A percentile compares a stretch with the other conserved stretches of the same genome.
phyloP scores from a whole-genome alignment of 768 basidiomycete genomes.

The Lactifluus rugatus region DNA sequence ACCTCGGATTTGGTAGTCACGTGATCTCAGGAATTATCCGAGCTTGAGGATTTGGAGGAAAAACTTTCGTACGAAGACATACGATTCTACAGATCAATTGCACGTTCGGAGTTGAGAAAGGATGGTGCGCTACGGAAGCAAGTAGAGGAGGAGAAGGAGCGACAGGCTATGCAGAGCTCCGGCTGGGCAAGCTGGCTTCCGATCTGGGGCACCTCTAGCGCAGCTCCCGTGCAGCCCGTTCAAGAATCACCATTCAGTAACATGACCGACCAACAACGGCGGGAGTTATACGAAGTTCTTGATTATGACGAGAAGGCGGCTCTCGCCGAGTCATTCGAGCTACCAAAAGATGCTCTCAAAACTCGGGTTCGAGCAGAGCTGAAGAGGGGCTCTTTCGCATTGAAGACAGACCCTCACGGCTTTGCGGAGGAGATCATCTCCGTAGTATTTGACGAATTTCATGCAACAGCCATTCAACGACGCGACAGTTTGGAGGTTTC shows the following conservation, averaged over 20 bases:
- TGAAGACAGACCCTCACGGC: slow-evolving; percentile 67
- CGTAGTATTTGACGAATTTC: slow-evolving; percentile 78
- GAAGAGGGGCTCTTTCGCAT: slow-evolving; percentile 77
- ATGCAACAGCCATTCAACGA: slow-evolving; percentile 75
- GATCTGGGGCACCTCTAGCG: slow-evolving; percentile 52
- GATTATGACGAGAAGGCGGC: slow-evolving; percentile 87
- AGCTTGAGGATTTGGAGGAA: slow-evolving; percentile 58
- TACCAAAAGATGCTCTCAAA: slow-evolving; percentile 73
- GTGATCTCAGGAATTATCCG: slow-evolving; percentile 37
- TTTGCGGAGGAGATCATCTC: slow-evolving; percentile 65
- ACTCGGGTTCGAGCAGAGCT: slow-evolving; percentile 66
- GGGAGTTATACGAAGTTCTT: slow-evolving; percentile 80
- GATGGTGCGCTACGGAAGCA: slow-evolving; percentile 63
- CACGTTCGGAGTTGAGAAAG: slow-evolving; percentile 78
- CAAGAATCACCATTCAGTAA: slow-evolving; percentile 53
- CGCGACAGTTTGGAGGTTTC: slow-evolving; percentile 81
- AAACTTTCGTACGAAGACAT: slow-evolving; percentile 92
- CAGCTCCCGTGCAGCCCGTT: slow-evolving; percentile 24
- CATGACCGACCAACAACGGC: slow-evolving; percentile 86
- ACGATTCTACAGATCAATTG: slow-evolving; percentile 93
- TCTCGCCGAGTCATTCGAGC: slow-evolving; percentile 56
- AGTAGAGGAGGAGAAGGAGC: slow-evolving; percentile 55
- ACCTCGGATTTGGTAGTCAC: slow-evolving; percentile 5
- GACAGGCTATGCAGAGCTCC: slow-evolving; percentile 36
- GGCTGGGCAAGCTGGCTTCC: slow-evolving; percentile 65